phyloP scores from a whole-genome alignment of 2,329 filamentous ascomycete genomes.

The Alternaria postmessia region DNA sequence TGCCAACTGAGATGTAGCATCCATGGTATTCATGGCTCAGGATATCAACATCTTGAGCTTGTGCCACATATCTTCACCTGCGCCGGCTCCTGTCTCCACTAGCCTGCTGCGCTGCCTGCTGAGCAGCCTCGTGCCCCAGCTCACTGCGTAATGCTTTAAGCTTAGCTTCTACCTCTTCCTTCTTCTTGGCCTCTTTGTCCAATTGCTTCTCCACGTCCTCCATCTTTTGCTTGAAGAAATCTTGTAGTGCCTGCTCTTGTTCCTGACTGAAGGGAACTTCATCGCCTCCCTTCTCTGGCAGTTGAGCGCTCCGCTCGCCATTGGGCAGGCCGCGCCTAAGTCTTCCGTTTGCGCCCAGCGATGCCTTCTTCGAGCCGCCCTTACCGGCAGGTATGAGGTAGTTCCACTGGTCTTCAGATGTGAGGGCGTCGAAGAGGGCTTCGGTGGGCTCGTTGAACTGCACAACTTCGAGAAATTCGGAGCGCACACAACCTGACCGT shows the following conservation, averaged over 20 bases:
- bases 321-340: conserved; percentile 47
- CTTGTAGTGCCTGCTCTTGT: conserved; percentile 44
- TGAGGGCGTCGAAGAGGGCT: conserved; percentile 87
- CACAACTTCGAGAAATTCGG: conserved; percentile 90
- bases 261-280: conserved; percentile 48
- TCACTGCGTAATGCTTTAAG: conserved; percentile 43
- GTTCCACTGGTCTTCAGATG: conserved; percentile 69
- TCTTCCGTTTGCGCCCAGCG: conserved; percentile 41
- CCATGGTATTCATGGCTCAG: not conserved
- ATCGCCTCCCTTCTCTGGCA: conserved; percentile 46
- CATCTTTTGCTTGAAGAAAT: conserved; percentile 42
- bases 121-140: conserved; percentile 47
- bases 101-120: conserved; percentile 50
- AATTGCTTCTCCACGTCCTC: conserved; percentile 44
- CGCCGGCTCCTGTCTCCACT: conserved; percentile 48
- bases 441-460: conserved; percentile 98
- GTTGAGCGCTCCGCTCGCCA: conserved; percentile 47
- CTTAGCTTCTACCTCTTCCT: conserved; percentile 43
- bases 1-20: not conserved
- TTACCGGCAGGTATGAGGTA: conserved; percentile 51
- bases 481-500: conserved; percentile 67
- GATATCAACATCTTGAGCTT: not conserved
- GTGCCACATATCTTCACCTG: conserved; percentile 31
- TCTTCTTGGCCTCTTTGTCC: conserved; percentile 41
- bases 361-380: conserved; percentile 55